Evolutionary conservation across 257 asterid species (phyloP).

Genomic region (Apocynum venetum): DNA sequence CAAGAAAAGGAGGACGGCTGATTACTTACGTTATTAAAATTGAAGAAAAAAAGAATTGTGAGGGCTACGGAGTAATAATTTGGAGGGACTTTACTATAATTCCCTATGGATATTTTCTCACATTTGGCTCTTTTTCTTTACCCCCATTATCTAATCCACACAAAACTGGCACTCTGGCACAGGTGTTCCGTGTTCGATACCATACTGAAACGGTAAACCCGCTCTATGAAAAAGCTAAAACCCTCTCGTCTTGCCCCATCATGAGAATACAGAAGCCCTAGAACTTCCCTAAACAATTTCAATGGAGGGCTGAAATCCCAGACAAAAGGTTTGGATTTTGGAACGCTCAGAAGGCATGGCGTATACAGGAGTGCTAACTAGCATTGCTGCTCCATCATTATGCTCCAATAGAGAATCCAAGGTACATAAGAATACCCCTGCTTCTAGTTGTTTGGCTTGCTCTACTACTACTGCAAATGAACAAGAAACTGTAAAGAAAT

Average conservation of each 20-base stretch:
- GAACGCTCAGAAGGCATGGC: constrained; percentile 38
- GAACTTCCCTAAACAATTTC: neutral
- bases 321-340: neutral
- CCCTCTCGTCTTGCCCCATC: no score
- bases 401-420: constrained; percentile 37
- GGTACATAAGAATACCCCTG: constrained; percentile 25
- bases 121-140: neutral
- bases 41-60: neutral
- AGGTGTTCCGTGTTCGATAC: no score
- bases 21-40: no score
- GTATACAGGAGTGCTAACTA: constrained; percentile 41
- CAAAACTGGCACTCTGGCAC: no score
- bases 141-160: no score
- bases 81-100: neutral
- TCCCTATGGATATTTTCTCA: neutral
- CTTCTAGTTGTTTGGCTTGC: constrained; percentile 40
- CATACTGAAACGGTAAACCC: no score
- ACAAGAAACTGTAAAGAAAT: constrained; percentile 46
- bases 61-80: neutral
- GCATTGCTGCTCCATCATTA: constrained; percentile 41
- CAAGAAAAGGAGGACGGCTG: no score
- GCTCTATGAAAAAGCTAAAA: neutral
- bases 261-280: neutral
- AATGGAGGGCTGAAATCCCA: neutral
- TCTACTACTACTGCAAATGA: constrained; percentile 41